Evolutionary conservation across 73 alveolate species (phyloP).

Genomic region (Symbiodinium natans): DNA sequence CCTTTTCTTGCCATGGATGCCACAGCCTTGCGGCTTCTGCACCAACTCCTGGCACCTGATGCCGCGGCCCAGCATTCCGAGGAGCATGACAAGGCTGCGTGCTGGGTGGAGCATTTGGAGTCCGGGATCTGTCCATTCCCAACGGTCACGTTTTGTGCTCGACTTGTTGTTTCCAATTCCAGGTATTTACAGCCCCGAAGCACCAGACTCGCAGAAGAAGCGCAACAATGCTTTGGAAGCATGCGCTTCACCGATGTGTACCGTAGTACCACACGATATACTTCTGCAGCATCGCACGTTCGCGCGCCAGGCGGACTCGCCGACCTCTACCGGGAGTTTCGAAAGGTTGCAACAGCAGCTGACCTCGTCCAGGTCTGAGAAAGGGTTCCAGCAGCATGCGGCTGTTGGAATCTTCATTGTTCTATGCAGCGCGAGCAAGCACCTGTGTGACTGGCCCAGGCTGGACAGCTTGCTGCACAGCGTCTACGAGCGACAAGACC

Average conservation of each 20-base stretch:
- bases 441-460: slow-evolving; percentile 1
- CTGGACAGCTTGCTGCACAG: not conserved
- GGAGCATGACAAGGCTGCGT: not conserved
- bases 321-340: not conserved
- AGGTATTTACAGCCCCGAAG: too few relatives aligned
- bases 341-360: slow-evolving; percentile 1
- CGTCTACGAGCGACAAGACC: not conserved
- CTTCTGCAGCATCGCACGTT: too few relatives aligned
- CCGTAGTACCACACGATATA: too few relatives aligned
- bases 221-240: too few relatives aligned
- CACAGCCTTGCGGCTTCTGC: not conserved
- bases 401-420: not conserved
- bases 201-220: too few relatives aligned
- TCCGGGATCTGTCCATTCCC: too few relatives aligned
- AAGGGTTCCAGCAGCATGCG: not conserved
- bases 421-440: not conserved
- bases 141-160: too few relatives aligned
- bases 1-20: too few relatives aligned
- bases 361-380: slow-evolving; percentile 10
- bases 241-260: too few relatives aligned
- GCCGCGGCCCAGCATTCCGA: too few relatives aligned
- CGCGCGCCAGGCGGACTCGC: too few relatives aligned
- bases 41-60: not conserved
- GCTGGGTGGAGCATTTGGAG: not conserved
- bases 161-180: too few relatives aligned